These are phyloP conservation scores for Backusella liffmaniae DNA, from an alignment of 192 early-diverging fungal species.

Conservation along the genomic window DNA sequence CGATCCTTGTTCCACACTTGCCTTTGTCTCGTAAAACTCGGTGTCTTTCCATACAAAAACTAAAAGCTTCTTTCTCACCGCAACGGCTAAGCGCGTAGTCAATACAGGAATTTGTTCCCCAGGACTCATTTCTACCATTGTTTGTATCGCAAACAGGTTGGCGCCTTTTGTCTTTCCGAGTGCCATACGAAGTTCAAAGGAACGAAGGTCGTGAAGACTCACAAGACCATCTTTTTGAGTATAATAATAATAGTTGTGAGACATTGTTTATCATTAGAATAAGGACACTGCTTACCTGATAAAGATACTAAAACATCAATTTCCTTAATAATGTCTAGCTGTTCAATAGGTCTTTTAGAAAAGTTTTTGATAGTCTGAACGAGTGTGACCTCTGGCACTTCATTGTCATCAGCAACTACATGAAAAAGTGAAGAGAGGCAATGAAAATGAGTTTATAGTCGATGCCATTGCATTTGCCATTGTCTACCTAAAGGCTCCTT, in stretches of 20 bases:
- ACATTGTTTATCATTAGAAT: neutral
- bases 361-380: conserved; percentile 68
- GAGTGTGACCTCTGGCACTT: conserved; percentile 55
- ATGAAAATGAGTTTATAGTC: neutral
- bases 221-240: conserved; percentile 62
- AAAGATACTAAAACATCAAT: conserved; percentile 69
- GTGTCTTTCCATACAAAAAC: conserved; percentile 77
- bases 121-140: conserved; percentile 61
- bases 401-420: conserved; percentile 45
- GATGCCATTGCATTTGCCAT: neutral
- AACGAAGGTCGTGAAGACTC: conserved; percentile 71
- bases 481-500: conserved; percentile 51
- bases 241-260: neutral
- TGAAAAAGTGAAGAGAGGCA: neutral
- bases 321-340: conserved; percentile 74
- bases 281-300: conserved; percentile 41
- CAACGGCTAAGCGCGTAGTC: conserved; percentile 72
- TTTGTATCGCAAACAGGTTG: conserved; percentile 70
- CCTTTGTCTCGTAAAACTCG: conserved; percentile 65
- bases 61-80: conserved; percentile 65
- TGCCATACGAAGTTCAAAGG: conserved; percentile 65
- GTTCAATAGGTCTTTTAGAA: conserved; percentile 67
- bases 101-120: conserved; percentile 63
- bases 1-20: neutral
- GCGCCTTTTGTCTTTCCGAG: conserved; percentile 75